These are phyloP conservation scores for Mycena citricolor DNA, from an alignment of 1,284 basidiomycete species.

Conservation along the genomic window DNA sequence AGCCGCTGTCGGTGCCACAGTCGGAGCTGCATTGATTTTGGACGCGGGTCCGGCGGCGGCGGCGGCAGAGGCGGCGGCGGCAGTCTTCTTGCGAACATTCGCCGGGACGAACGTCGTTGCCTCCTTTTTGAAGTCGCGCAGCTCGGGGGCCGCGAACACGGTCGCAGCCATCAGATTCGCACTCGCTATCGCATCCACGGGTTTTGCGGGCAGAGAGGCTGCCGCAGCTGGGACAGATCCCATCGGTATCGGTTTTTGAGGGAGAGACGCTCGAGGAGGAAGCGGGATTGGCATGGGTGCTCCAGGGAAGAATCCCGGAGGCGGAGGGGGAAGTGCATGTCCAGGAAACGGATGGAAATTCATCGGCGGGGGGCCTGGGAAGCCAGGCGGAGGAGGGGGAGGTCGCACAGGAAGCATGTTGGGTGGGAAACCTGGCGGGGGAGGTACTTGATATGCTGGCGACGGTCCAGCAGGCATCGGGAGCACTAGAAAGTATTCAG, in stretches of 20 bases:
- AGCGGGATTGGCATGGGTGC: slow-evolving; percentile 43
- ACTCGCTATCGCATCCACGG: slow-evolving; percentile 34
- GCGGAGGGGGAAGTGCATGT: slow-evolving; percentile 31
- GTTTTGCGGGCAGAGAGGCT: slow-evolving; percentile 43
- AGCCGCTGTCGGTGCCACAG: slow-evolving; percentile 39
- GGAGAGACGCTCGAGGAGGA: slow-evolving; percentile 63
- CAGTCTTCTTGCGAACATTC: slow-evolving; percentile 64
- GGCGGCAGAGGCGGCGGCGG: slow-evolving; percentile 29
- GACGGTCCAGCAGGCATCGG: no score
- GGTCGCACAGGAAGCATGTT: slow-evolving; percentile 29
- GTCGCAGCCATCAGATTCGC: slow-evolving; percentile 50
- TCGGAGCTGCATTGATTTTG: slow-evolving; percentile 65
- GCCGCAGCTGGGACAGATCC: slow-evolving; percentile 6
- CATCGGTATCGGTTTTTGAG: slow-evolving; percentile 42
- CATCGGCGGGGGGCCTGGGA: slow-evolving; percentile 25
- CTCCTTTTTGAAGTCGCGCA: slow-evolving; percentile 91
- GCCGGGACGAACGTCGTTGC: slow-evolving; percentile 85
- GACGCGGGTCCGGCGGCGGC: no score
- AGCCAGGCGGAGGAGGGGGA: slow-evolving; percentile 33
- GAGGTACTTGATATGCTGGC: slow-evolving; percentile 23
- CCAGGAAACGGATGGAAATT: slow-evolving; percentile 29
- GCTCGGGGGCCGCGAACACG: slow-evolving; percentile 78
- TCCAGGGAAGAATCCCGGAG: slow-evolving; percentile 64
- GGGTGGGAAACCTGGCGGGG: slow-evolving; percentile 6
- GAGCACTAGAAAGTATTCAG: no score